Evolutionary conservation across 805 yeast genomes (phyloP).

Genomic region (Zygosaccharomyces pseudorouxii): DNA sequence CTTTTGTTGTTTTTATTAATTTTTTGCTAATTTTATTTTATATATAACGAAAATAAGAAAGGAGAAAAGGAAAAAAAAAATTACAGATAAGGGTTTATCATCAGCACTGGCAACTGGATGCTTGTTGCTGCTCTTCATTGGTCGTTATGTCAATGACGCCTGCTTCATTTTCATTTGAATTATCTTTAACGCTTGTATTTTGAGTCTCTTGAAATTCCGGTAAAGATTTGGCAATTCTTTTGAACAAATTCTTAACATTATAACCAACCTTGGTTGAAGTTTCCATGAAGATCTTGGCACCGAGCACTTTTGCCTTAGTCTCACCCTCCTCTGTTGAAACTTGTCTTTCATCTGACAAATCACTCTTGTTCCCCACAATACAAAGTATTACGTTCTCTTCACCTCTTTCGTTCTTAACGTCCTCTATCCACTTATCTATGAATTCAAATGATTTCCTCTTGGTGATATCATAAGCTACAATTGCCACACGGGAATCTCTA

Average conservation of each 20-base stretch:
- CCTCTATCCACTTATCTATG: conserved; percentile 89
- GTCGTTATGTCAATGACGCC: conserved; percentile 45
- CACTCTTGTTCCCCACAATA: conserved; percentile 88
- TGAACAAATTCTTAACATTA: conserved; percentile 84
- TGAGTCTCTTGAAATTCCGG: conserved; percentile 67
- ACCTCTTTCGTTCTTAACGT: conserved; percentile 90
- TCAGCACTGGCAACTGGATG: conserved; percentile 41
- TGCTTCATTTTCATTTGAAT: conserved; percentile 23
- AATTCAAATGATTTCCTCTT: conserved; percentile 78
- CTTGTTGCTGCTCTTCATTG: conserved; percentile 35
- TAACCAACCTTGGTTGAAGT: conserved; percentile 94
- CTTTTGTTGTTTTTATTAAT: background rate
- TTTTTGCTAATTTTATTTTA: background rate
- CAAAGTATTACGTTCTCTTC: conserved; percentile 78
- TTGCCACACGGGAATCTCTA: conserved; percentile 95
- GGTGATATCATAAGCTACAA: conserved; percentile 90
- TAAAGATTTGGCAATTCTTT: conserved; percentile 82
- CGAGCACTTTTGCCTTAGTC: conserved; percentile 61
- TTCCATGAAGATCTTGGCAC: conserved; percentile 79
- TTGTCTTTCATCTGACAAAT: conserved; percentile 73
- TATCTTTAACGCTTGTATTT: conserved; percentile 33
- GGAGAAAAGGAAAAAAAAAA: conserved; percentile 2
- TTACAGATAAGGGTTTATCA: background rate
- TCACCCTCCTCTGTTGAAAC: conserved; percentile 84
- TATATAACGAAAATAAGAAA: conserved; percentile 2